phyloP scores from a whole-genome alignment of 2,329 filamentous ascomycete species.

The Daldinia sp. region DNA sequence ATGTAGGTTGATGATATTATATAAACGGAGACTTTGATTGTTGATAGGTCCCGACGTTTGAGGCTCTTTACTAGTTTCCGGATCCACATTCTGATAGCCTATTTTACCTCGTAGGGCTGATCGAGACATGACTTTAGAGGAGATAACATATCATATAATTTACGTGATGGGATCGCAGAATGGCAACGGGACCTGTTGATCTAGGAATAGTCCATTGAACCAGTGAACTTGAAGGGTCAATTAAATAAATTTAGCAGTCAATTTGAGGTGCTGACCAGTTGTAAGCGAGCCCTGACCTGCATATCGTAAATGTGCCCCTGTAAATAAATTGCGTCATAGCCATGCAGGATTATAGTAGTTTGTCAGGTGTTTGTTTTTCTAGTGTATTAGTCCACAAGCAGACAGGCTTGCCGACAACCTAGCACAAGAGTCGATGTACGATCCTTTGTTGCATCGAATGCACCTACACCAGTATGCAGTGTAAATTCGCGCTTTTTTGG shows the following conservation, averaged over 20 bases:
- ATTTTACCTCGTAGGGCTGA: not conserved
- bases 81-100: not conserved
- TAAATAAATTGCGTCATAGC: conserved; percentile 19
- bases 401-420: not conserved
- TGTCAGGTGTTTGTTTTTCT: not conserved
- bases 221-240: not conserved
- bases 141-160: not conserved
- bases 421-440: not conserved
- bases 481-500: too few species aligned
- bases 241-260: not conserved
- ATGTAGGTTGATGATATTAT: too few species aligned
- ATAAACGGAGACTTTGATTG: not conserved
- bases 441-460: too few species aligned
- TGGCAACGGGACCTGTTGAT: not conserved
- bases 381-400: not conserved
- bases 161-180: not conserved
- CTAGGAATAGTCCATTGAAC: not conserved
- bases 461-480: too few species aligned
- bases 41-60: not conserved
- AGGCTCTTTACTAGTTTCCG: not conserved
- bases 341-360: not conserved
- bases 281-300: not conserved
- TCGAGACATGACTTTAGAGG: not conserved
- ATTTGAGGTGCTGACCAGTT: conserved; percentile 22
- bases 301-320: not conserved